Evolutionary conservation across 306 rosid species (phyloP), one percentile per base, ranked within the genome.

Genomic region (Astragalus membranaceus): DNA sequence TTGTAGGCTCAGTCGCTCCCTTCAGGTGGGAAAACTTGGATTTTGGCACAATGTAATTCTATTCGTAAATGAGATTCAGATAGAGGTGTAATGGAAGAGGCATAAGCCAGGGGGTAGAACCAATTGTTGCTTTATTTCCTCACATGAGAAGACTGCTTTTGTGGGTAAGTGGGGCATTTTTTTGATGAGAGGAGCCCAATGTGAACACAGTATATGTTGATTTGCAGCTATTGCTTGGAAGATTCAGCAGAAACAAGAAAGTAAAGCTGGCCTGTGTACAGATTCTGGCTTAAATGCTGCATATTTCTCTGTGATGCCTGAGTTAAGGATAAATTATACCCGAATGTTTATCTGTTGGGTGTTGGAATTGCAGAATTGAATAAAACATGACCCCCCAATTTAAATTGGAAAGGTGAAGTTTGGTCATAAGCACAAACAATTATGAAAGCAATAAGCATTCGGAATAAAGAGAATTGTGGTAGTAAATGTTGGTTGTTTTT

Each of bases 11-110:
- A 12, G 91, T 79, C 65, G 80, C 85, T 15, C 96, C 91, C 66
- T 89, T 89, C 87, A 88, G 83, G 79, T 92, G 96, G 96, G 96
- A 92, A 76, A 85, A 80, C 63, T 78, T 92, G 85, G 72, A 59
- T 46, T 92, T 23, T 33, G 98, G 95, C 79, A 80, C 98, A 43
- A 70, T 73, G 8, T 92, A 84, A 81, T 73, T 42, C 64, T 64
- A 50, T 30, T 64, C 46, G 73, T 70, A 35, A 58, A 48, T 32
- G 62, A 52, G 60, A 32, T 70, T 76, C 13, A 53, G 78, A 57
- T 67, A 13, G 64, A 39, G 67, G n/a, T n/a, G 32, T 52, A 20
- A 7, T 15, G 64, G 3, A 55, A 76, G 73, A 76, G 73, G 47
- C 59, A 60, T 58, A 47, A 76, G 51, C 50, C 47, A 26, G 10